Base-by-base conservation (phyloP, 306 rosid genomes). In the Cotoneaster glaucophyllus region DNA sequence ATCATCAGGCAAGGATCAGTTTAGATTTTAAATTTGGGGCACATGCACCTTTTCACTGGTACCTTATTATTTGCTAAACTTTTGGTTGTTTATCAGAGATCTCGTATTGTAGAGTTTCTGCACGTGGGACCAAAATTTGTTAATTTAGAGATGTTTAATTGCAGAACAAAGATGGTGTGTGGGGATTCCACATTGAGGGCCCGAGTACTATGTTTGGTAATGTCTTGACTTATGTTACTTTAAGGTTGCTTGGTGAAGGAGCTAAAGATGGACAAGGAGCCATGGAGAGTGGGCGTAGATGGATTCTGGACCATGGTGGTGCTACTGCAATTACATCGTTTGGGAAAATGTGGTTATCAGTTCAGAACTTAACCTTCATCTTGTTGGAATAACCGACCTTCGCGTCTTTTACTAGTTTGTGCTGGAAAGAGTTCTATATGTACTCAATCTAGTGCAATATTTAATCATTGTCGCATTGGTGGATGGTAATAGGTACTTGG, bases 261-360 rank as follows among this genome's bases (percentile, higher is more conserved):
- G 86, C 91, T 56, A 83, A 93, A 67, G 97, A 90, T 73, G 88
- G 97, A 70, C 50, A 87, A 54, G 93, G 96, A 67, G 83, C 79
- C 0, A 82, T 91, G 87, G 91, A 83, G 85, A 82, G 37, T 73
- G 97, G 78, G 9, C 89, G 85, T 21, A 86, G 74, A 25, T 93
- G 98, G 98, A 93, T 91, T 82, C 87, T 91, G 28, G 84, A 70
- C 53, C 98, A 89, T 67, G 98, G 98, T 43, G 88, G 96, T 81
- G 98, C 98, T 59, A 84, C 89, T 65, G 69, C 32, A 64, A 89
- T 88, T 50, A 88, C 98, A 18, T 93, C 96, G 0, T 93, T 96
- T 97, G 98, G 98, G 59, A 93, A 93, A 86, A 91, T 91, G 93
- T 93, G 96, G 98, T 91, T 93, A 87, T 85, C 98, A 77, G 98